Evolutionary conservation across 352 stramenopile genomes (phyloP), one percentile per base, ranked within the genome.

Genomic region (Globisporangium ultimum): DNA sequence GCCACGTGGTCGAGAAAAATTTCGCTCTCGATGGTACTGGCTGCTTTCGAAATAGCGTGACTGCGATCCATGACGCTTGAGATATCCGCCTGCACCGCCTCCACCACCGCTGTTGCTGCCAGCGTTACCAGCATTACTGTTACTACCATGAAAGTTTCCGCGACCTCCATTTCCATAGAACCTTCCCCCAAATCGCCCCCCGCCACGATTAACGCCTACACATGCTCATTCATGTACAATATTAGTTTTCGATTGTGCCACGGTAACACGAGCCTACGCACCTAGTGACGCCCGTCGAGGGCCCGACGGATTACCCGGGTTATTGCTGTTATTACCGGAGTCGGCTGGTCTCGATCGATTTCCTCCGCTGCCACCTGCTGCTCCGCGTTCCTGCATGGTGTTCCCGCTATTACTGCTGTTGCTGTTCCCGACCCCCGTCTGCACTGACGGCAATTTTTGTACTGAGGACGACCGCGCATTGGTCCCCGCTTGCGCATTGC

Each of bases 1-100:
- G 4, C 72, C 61, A 11, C 66, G 72, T 7, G 67, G 74, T 3
- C 72, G 72, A 10, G 63, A 58, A 24, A 84, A 82, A 7, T 67
- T 65, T 15, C 78, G 71, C 13, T 77, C 65, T 46, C 66, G 63
- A 28, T 62, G 56, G 49, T 75, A 71, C 10, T 46, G 22, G n/a
- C 60, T 53, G 32, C 55, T 51, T 20, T 78, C 63, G 55, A 74
- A 78, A 24, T 69, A 57, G 20, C 63, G 66, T 36, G 56, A 47
- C 40, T 58, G 58, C 24, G 69, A 62, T 32, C 55, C 62, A 48
- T 72, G 65, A 28, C 72, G 68, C 43, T 76, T 74, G 24, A 67
- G 68, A 48, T 76, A 83, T 21, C 63, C 61, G 21, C 52, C 46
- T 2, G 55, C 58, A 18, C 51, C 41, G 5, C 58, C 38, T 4